A percentile compares a stretch with the other conserved stretches of the same genome.
Evolutionary conservation across 495 filamentous ascomycete species (phyloP).

Genomic region (Neurospora terricola): DNA sequence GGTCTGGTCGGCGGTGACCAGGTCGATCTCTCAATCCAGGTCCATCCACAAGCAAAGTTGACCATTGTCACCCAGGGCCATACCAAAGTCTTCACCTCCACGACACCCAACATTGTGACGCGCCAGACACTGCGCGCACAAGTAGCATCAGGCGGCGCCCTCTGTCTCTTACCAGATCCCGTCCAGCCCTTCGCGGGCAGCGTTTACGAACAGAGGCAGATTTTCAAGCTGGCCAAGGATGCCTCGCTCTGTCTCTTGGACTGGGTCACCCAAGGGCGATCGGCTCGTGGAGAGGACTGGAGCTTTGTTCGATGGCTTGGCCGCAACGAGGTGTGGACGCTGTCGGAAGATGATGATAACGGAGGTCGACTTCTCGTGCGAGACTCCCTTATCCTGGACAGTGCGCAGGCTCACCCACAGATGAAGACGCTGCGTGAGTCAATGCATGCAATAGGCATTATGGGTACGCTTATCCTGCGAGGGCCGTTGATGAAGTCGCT

Average conservation of each 20-base stretch:
- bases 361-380: constrained; percentile 59
- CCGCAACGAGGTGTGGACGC: constrained; percentile 75
- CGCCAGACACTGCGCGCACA: constrained; percentile 58
- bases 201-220: constrained; percentile 72
- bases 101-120: constrained; percentile 45
- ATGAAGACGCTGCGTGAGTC: constrained; percentile 37
- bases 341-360: constrained; percentile 2
- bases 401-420: constrained; percentile 27
- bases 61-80: constrained; percentile 87
- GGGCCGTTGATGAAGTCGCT: constrained; percentile 60
- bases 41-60: constrained; percentile 56
- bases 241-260: constrained; percentile 72
- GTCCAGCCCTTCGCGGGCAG: constrained; percentile 78
- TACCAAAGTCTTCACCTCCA: constrained; percentile 89
- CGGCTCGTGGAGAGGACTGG: constrained; percentile 85
- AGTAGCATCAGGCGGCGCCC: constrained; percentile 50
- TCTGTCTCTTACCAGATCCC: constrained; percentile 92
- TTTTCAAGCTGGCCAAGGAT: constrained; percentile 52
- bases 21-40: constrained; percentile 59
- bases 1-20: constrained; percentile 81
- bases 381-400: constrained; percentile 70
- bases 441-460: constrained; percentile 57
- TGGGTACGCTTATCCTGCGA: constrained; percentile 75
- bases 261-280: constrained; percentile 86
- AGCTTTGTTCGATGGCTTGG: constrained; percentile 65